A percentile compares a stretch with the other conserved stretches of the same genome.
These are phyloP conservation scores for Elsinoe perseae DNA, from an alignment of 2,329 filamentous ascomycete species.

Conservation along the genomic window DNA sequence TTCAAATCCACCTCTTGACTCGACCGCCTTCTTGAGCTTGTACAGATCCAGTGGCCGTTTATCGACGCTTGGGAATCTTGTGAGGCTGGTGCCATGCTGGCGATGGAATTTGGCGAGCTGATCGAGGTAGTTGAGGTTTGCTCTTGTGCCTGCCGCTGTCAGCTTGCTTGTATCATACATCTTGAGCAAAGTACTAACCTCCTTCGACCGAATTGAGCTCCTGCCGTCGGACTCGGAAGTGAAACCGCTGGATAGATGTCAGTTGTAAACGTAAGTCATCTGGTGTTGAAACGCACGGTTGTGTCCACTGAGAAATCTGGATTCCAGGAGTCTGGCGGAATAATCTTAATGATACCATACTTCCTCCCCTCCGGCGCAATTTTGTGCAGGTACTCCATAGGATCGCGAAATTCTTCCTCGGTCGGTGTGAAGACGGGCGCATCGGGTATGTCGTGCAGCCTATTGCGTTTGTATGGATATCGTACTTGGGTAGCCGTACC, in stretches of 20 bases:
- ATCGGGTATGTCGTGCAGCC: constrained; percentile 78
- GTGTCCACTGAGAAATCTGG: constrained; percentile 94
- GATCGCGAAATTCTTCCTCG: constrained; percentile 89
- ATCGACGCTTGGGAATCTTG: constrained; percentile 90
- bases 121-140: constrained; percentile 92
- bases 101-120: constrained; percentile 94
- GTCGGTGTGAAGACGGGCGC: constrained; percentile 87
- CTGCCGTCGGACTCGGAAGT: constrained; percentile 92
- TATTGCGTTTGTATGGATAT: constrained; percentile 54
- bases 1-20: constrained; percentile 88
- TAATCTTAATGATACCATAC: constrained; percentile 91
- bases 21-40: constrained; percentile 92
- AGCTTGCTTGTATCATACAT: constrained; percentile 17
- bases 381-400: constrained; percentile 86
- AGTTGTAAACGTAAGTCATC: constrained; percentile 20
- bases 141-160: constrained; percentile 60
- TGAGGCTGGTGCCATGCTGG: constrained; percentile 88
- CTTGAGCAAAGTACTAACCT: constrained; percentile 47
- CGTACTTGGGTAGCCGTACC: constrained; percentile 47
- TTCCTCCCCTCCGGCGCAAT: constrained; percentile 78
- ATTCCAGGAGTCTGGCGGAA: constrained; percentile 89
- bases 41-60: constrained; percentile 95
- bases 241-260: constrained; percentile 63
- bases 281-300: constrained; percentile 56
- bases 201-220: constrained; percentile 97